Evolutionary conservation across 139 green algal genomes (phyloP).

Genomic region (Tetraselmis striata): DNA sequence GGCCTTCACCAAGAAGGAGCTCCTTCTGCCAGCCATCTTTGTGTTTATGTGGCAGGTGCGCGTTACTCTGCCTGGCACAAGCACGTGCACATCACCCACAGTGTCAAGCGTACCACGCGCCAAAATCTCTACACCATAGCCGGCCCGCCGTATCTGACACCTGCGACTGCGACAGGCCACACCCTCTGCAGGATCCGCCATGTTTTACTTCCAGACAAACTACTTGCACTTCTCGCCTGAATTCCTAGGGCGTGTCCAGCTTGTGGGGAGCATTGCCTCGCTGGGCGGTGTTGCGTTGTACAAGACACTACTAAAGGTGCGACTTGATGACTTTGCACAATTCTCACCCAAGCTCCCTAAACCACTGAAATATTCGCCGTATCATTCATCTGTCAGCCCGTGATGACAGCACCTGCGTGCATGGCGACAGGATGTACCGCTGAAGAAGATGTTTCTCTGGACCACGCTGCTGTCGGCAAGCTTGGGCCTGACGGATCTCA

Average conservation of each 20-base stretch:
- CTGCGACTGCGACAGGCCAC: conserved; percentile 56
- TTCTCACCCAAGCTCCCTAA: neutral
- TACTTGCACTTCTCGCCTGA: conserved; percentile 65
- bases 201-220: conserved; percentile 81
- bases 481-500: conserved; percentile 78
- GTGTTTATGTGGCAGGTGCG: conserved; percentile 67
- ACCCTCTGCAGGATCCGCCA: conserved; percentile 58
- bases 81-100: no score
- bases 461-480: conserved; percentile 56
- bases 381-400: neutral
- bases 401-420: no score
- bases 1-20: conserved; percentile 36
- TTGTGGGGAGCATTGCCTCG: conserved; percentile 68
- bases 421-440: conserved; percentile 26
- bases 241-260: conserved; percentile 86
- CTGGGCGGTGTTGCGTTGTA: conserved; percentile 49
- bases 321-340: neutral
- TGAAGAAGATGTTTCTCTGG: conserved; percentile 67
- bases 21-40: conserved; percentile 67
- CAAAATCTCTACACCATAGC: no score
- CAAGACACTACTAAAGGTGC: conserved; percentile 32
- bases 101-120: no score
- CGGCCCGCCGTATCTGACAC: no score
- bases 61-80: no score
- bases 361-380: neutral